Base-by-base conservation (phyloP, 768 basidiomycete genomes). In the Panaeolus cyanescens region DNA sequence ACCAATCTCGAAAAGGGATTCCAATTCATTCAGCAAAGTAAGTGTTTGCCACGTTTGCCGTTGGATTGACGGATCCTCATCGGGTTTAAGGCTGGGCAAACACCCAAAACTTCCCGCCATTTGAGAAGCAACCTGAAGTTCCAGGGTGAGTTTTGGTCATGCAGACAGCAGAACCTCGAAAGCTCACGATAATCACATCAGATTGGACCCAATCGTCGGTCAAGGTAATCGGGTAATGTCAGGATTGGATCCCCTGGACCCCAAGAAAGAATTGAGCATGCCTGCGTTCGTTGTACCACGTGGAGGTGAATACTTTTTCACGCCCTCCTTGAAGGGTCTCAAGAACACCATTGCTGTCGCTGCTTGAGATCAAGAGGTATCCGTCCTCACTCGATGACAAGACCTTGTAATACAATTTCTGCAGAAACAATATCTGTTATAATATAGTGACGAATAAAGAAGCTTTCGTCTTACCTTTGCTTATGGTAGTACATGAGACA, bases 281-380 rank as follows among this genome's bases (percentile, higher is more conserved):
- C 75, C 75, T 7, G 69, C 71, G 30, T 83, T 80, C 61, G 73
- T 85, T 53, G 66, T 77, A 32, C 74, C 83, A 40, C 76, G 79
- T 22, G 80, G 84, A 37, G 82, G 84, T 59, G 84, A 82, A 64
- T 84, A 83, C 66, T 84, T 84, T 70, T 84, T 84, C 70, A 71
- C 77, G 4, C 84, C 83, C 0, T 81, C 81, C 20, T 68, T 84
- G 57, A 77, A 77, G 32, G 79, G 76, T 8, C 71, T 85, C 68
- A 78, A 75, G 70, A 72, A 73, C 13, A 76, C 70, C 15, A 63
- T 77, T 53, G 64, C 64, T 28, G 34, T 56, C 53, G 60, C 37
- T 3, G 56, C 31, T 12, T 39, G 37, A 37, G 15, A 22, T 19
- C 59, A 37, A 62, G 34, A 62, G 22, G 25, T 34, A 31, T 15